Base-by-base conservation (phyloP, 108 stramenopile species). In the Fragilariopsis cylindrus region DNA sequence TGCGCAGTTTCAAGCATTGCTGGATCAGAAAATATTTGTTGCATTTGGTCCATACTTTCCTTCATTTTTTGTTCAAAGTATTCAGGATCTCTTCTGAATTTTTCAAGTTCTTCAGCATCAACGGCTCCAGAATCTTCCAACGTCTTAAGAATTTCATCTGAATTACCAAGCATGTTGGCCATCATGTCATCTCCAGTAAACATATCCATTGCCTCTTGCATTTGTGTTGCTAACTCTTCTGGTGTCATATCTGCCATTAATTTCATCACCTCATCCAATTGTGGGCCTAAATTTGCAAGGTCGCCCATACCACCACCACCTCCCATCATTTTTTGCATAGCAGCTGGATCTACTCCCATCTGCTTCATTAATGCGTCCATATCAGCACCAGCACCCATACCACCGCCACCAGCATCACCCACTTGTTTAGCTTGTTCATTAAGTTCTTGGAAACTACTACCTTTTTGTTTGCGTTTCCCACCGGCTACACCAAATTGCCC, bases 31-130 rank as follows among this genome's bases (percentile, higher is more conserved):
- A 96, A 90, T 41, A 96, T 66, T 40, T 81, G 68, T 52, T 85
- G 55, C 87, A 92, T 90, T 75, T 92, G 84, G 15, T 73, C 82
- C 70, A 91, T 90, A 11, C 88, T 83, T 63, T 87, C 82, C 50
- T 80, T 77, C 91, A 95, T 92, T 70, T 88, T 81, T 66, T 88
- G 78, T 60, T 91, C 83, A 69, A 95, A 91, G 54, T 88, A 89
- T 18, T 69, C 88, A 13, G 90, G 87, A 76, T 95, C 87, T 4
- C 81, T 82, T 70, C 86, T 84, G 67, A 83, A 90, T 68, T 88
- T 87, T 52, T 78, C 87, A 69, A 90, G 78, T 72, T 91, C 87
- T 19, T 85, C 91, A 3, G 84, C 75, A 42, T 79, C 68, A 13
- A 88, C 84, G 13, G 81, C 80, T 15, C 90, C 91, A 30, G 88